These are phyloP conservation scores for Amanita phalloides DNA, from an alignment of 768 basidiomycete genomes.

Conservation along the genomic window DNA sequence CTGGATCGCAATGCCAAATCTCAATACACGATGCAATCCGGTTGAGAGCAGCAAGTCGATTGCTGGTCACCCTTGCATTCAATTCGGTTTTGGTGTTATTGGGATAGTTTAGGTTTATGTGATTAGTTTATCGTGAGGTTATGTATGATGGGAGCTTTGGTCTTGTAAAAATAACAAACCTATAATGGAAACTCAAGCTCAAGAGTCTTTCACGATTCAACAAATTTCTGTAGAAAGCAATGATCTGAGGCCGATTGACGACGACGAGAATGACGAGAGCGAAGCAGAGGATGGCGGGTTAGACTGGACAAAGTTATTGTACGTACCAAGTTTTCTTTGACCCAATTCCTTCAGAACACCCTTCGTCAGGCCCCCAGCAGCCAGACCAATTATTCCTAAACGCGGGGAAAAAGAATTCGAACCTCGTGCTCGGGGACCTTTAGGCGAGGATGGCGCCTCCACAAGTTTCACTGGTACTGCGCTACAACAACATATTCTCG, in stretches of 20 bases:
- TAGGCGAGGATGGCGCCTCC: not conserved
- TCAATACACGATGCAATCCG: not conserved
- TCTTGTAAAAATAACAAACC: too few species aligned
- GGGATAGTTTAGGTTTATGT: too few species aligned
- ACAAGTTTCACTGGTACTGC: slow-evolving; percentile 36
- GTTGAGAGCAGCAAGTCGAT: not conserved
- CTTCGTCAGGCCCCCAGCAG: slow-evolving; percentile 3
- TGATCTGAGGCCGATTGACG: not conserved
- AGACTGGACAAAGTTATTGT: slow-evolving; percentile 67
- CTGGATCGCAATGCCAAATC: slow-evolving; percentile 42
- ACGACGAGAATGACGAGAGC: slow-evolving; percentile 36
- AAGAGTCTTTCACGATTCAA: not conserved
- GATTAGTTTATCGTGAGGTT: too few species aligned
- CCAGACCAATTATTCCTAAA: slow-evolving; percentile 71
- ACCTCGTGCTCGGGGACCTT: slow-evolving; percentile 27
- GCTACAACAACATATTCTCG: slow-evolving; percentile 73
- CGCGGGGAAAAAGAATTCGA: slow-evolving; percentile 98
- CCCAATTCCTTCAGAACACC: not conserved
- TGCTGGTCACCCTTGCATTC: not conserved
- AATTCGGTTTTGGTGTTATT: too few species aligned
- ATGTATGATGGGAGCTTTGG: too few species aligned
- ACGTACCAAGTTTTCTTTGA: not conserved
- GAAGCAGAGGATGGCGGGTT: slow-evolving; percentile 65
- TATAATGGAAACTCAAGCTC: too few species aligned
- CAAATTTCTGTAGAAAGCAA: not conserved